Percentiles rank a stretch among this genome's conserved stretches.
Evolutionary conservation across 129 eudicot genomes (phyloP).

Genomic region (Ambrosia trifida): DNA sequence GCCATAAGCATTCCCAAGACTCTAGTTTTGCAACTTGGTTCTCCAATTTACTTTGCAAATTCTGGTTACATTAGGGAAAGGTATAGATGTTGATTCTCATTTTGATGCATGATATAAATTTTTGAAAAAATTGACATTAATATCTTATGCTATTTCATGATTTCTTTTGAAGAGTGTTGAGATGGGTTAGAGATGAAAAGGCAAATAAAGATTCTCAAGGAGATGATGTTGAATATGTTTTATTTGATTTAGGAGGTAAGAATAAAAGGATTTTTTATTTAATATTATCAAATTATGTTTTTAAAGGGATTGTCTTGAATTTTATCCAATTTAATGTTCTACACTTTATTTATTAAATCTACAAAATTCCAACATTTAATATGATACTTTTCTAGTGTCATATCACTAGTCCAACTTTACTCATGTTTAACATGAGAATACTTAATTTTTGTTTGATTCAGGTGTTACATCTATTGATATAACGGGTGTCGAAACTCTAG

Average conservation of each 20-base stretch:
- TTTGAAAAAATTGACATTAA: background rate
- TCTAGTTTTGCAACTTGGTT: slow-evolving; percentile 69
- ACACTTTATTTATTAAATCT: no score
- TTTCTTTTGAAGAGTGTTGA: slow-evolving; percentile 46
- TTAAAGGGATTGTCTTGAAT: no score
- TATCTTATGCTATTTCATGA: background rate
- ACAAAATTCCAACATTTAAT: no score
- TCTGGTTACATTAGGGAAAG: slow-evolving; percentile 67
- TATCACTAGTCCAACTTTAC: background rate
- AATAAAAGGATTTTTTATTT: background rate
- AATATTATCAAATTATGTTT: background rate
- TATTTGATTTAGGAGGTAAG: slow-evolving; percentile 84
- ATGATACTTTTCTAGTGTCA: no score
- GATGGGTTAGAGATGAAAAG: slow-evolving; percentile 80
- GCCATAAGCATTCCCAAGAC: slow-evolving; percentile 48
- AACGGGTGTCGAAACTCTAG: slow-evolving; percentile 71
- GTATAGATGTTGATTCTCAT: slow-evolving; percentile 30
- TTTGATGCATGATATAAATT: background rate
- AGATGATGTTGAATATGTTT: slow-evolving; percentile 48
- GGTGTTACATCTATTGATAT: slow-evolving; percentile 82
- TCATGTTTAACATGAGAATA: background rate
- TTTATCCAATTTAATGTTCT: no score
- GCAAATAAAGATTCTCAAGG: slow-evolving; percentile 33
- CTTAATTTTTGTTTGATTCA: slow-evolving; percentile 13
- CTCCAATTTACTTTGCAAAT: slow-evolving; percentile 79